A percentile compares a stretch with the other conserved stretches of the same genome.
These are phyloP conservation scores for Furcasterigmium sp. DNA, from an alignment of 2,329 filamentous ascomycete genomes.

Conservation along the genomic window DNA sequence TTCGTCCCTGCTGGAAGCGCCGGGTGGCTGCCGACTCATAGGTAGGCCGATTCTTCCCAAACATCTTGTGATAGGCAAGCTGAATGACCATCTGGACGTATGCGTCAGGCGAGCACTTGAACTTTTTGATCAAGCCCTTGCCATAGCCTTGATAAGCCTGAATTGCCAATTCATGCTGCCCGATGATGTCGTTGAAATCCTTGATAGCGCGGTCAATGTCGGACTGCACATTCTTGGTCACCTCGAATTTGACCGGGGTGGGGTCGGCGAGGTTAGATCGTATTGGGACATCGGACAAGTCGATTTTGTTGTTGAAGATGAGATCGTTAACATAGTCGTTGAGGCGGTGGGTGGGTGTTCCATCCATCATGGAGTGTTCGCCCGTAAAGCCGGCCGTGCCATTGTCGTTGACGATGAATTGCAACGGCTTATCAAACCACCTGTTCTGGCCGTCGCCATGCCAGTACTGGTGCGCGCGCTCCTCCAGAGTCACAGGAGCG, in stretches of 20 bases:
- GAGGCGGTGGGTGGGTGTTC: conserved; percentile 91
- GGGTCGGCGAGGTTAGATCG: conserved; percentile 85
- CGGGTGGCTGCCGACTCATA: conserved; percentile 96
- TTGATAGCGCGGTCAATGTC: conserved; percentile 74
- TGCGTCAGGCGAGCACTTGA: conserved; percentile 95
- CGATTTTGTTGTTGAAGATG: conserved; percentile 92
- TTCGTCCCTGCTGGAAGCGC: conserved; percentile 92
- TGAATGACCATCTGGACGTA: conserved; percentile 99
- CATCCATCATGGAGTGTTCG: conserved; percentile 99
- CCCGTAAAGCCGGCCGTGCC: conserved; percentile 96
- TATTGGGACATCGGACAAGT: conserved; percentile 72
- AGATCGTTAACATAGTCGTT: conserved; percentile 92
- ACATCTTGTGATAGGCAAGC: conserved; percentile 98
- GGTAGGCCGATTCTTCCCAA: conserved; percentile 93
- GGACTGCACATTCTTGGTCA: conserved; percentile 66
- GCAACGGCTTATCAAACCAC: conserved; percentile 96
- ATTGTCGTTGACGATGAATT: conserved; percentile 98
- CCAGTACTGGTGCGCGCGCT: conserved; percentile 96
- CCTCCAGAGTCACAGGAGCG: conserved; percentile 85
- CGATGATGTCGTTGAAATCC: conserved; percentile 79
- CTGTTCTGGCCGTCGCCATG: conserved; percentile 93
- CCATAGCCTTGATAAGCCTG: conserved; percentile 97
- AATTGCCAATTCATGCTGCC: conserved; percentile 83
- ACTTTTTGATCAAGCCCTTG: conserved; percentile 98
- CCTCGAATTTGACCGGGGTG: conserved; percentile 67